Base-by-base conservation (phyloP, 441 rosid species). In the Erodium trifolium region DNA sequence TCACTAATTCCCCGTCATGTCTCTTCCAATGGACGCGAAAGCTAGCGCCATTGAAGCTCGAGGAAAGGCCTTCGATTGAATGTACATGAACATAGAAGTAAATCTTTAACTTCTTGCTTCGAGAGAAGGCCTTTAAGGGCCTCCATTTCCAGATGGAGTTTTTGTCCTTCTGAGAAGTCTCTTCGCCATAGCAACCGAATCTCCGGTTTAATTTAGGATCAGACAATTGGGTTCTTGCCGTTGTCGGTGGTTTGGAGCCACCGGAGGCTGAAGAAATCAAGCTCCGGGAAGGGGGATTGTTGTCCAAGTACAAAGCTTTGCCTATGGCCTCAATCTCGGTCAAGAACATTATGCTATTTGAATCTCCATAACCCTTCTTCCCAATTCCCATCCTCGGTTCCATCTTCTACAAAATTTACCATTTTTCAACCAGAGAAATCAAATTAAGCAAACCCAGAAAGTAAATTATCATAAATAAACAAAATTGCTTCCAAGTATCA, bases 21-120 rank as follows among this genome's bases (percentile, higher is more conserved):
- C 98, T 87, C 83, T 86, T 93, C 97, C 93, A 93, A 67, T 87
- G 88, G 75, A 93, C 98, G 4, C 87, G 72, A 57, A 93, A 75
- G 75, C 81, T 85, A 70, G 74, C 69, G 74, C 81, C 82, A 63
- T 88, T 79, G 53, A 93, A 91, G 70, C 78, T 78, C 0, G 62
- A 71, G 12, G 96, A 95, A 76, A 93, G 72, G 3, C 87, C 86
- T 66, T 89, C 89, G n/a, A 93, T 78, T 12, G 86, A 79, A 73
- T 86, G 94, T 35, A 91, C 92, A 77, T 85, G 87, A 35, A 91
- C 87, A 60, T 88, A 84, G 81, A 93, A 93, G 73, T 89, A 88
- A 65, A 95, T 89, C 65, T 77, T 85, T 66, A 93, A 91, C 69
- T 91, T 81, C 12, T 88, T 85, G 72, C 79, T 88, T 68, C 84